A percentile compares a stretch with the other conserved stretches of the same genome.
Evolutionary conservation across 169 alveolate species (phyloP).

Genomic region (Eimeria maxima): DNA sequence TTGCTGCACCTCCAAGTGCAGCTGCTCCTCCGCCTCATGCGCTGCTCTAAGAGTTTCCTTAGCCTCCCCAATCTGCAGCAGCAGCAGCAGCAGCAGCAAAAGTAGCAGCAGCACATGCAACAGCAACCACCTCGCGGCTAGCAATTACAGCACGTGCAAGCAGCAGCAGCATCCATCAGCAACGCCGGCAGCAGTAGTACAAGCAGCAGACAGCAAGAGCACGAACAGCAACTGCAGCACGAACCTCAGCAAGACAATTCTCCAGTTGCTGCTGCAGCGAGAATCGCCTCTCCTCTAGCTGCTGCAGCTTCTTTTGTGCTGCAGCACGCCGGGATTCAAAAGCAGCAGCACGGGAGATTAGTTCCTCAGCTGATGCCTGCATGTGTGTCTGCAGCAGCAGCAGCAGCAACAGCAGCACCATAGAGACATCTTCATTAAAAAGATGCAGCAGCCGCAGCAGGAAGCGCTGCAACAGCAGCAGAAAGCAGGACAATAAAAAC

Average conservation of each 20-base stretch:
- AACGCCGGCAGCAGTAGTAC: neutral
- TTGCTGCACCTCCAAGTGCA: slow-evolving; percentile 72
- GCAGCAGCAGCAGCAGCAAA: slow-evolving; percentile 27
- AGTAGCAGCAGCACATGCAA: neutral
- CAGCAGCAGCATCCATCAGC: neutral
- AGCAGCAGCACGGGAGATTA: slow-evolving; percentile 15
- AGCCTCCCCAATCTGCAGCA: slow-evolving; percentile 68
- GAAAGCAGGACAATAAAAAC: neutral
- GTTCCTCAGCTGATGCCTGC: slow-evolving; percentile 26
- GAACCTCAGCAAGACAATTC: slow-evolving; percentile 28
- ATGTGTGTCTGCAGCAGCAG: slow-evolving; percentile 53
- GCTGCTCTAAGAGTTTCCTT: slow-evolving; percentile 5
- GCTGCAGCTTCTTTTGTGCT: slow-evolving; percentile 54
- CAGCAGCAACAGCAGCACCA: slow-evolving; percentile 46
- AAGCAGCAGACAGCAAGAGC: slow-evolving; percentile 16
- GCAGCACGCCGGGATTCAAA: neutral
- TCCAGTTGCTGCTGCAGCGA: slow-evolving; percentile 60
- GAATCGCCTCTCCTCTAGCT: slow-evolving; percentile 39
- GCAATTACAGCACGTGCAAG: neutral
- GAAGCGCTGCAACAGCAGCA: neutral
- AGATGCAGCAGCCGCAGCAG: neutral
- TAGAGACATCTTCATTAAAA: neutral
- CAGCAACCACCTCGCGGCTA: neutral
- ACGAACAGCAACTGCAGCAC: slow-evolving; percentile 35
- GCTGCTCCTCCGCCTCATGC: slow-evolving; percentile 62